Evolutionary conservation across 441 rosid genomes (phyloP), one percentile per base, ranked within the genome.

Genomic region (Raphanus hybrid): DNA sequence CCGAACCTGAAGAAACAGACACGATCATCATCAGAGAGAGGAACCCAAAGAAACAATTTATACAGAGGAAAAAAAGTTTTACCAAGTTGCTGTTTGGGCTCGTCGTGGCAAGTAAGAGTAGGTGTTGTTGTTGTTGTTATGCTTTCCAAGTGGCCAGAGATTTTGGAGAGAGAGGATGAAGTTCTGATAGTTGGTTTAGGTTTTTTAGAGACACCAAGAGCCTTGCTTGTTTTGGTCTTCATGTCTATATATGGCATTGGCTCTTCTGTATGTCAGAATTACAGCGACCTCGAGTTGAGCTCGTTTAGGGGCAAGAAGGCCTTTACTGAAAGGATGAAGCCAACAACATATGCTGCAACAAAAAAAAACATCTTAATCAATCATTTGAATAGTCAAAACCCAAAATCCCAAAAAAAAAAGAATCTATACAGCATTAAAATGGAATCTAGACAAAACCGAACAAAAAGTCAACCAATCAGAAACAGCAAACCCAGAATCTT

Each of bases 71-170:
- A 65, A 35, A 37, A 48, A 20, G 18, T 66, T 32, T 77, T 71
- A 50, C 74, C 71, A 18, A 70, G 75, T 23, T 15, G 54, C 10
- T 82, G 52, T 69, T 68, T 75, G 73, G 76, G 83, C 79, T 87
- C 88, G 74, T 71, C 80, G 54, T 69, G 75, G 68, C 80, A 86
- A 58, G 82, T 81, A 63, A 80, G 80, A 45, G 68, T 45, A 73
- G 81, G 81, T 14, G 57, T 14, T 6, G 57, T 50, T 41, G 50
- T 11, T 45, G 75, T 2, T 12, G 27, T 35, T 23, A 59, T 48
- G 78, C 84, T 87, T 35, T 86, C 79, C 55, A 78, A 64, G 83
- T 68, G 87, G 68, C 26, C 88, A 63, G 87, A 80, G 78, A 84
- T 27, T 61, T 82, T 79, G 60, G 82, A 76, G 32, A 78, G 84